Evolutionary conservation across 2,329 filamentous ascomycete species (phyloP).

Genomic region (Byssothecium circinans): DNA sequence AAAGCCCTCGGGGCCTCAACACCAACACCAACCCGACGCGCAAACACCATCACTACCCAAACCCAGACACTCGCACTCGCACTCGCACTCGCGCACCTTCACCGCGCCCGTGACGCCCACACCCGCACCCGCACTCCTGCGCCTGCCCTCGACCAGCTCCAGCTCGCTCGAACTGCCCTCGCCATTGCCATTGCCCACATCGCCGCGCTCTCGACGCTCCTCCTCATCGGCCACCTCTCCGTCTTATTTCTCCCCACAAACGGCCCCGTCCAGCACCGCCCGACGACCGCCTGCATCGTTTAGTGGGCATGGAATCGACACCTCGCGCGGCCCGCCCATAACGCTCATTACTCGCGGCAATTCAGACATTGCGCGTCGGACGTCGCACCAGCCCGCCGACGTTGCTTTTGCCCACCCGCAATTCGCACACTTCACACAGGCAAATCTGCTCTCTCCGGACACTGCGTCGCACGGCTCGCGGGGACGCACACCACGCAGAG

Average conservation of each 20-base stretch:
- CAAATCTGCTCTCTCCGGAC: slow-evolving; percentile 27
- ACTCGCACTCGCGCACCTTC: slow-evolving; percentile 31
- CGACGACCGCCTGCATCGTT: slow-evolving; percentile 52
- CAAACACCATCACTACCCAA: slow-evolving; percentile 20
- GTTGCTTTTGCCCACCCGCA: slow-evolving; percentile 29
- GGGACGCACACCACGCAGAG: slow-evolving; percentile 16
- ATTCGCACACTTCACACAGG: slow-evolving; percentile 26
- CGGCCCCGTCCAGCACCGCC: slow-evolving; percentile 25
- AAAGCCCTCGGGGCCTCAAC: slow-evolving; percentile 9
- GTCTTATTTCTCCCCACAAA: slow-evolving; percentile 39
- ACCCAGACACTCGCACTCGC: slow-evolving; percentile 33
- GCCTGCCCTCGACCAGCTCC: slow-evolving; percentile 32
- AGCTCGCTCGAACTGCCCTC: slow-evolving; percentile 18
- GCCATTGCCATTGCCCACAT: slow-evolving; percentile 18
- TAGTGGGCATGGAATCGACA: slow-evolving; percentile 55
- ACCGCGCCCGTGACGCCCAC: slow-evolving; percentile 27
- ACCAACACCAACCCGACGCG: slow-evolving; percentile 7
- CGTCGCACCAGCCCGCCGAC: slow-evolving; percentile 31
- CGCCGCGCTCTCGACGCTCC: slow-evolving; percentile 21
- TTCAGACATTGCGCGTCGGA: slow-evolving; percentile 36
- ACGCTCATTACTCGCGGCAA: slow-evolving; percentile 52
- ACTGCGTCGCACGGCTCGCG: slow-evolving; percentile 15
- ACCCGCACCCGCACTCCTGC: slow-evolving; percentile 31
- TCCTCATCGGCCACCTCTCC: slow-evolving; percentile 22
- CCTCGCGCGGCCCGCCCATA: slow-evolving; percentile 53